These are phyloP conservation scores for Anisodus tanguticus DNA, from an alignment of 257 asterid species.

Conservation along the genomic window DNA sequence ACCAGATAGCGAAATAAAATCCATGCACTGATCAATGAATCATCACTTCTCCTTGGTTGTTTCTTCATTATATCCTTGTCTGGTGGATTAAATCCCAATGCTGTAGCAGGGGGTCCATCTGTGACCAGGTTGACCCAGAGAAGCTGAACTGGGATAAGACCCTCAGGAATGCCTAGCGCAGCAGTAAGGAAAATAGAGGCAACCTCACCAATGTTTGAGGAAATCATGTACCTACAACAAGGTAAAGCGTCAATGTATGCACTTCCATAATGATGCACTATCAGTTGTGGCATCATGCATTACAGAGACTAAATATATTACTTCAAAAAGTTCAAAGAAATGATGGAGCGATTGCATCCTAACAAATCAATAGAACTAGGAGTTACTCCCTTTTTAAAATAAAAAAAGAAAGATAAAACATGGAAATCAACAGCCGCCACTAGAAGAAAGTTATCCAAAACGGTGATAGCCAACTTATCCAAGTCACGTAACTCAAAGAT, in stretches of 20 bases:
- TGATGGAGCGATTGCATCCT: not conserved
- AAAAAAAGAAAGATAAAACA: not conserved
- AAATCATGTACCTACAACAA: conserved; percentile 87
- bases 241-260: not conserved
- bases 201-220: conserved; percentile 98
- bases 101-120: conserved; percentile 99
- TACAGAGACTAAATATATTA: not conserved
- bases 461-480: not conserved
- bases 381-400: not conserved
- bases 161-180: conserved; percentile 96
- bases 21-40: conserved; percentile 94
- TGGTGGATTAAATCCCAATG: conserved; percentile 98
- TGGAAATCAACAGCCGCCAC: not conserved
- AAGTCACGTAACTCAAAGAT: not conserved
- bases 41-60: conserved; percentile 90
- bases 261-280: not conserved
- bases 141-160: conserved; percentile 97
- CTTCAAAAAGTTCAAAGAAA: not conserved
- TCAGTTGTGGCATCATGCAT: not conserved
- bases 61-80: conserved; percentile 96
- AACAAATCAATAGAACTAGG: not conserved
- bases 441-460: not conserved
- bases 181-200: conserved; percentile 93
- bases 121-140: conserved; percentile 98
- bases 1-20: conserved; percentile 93